Conservation (phyloP, 2,329 filamentous ascomycete species). For the Exophiala lecanii-corni region DNA sequence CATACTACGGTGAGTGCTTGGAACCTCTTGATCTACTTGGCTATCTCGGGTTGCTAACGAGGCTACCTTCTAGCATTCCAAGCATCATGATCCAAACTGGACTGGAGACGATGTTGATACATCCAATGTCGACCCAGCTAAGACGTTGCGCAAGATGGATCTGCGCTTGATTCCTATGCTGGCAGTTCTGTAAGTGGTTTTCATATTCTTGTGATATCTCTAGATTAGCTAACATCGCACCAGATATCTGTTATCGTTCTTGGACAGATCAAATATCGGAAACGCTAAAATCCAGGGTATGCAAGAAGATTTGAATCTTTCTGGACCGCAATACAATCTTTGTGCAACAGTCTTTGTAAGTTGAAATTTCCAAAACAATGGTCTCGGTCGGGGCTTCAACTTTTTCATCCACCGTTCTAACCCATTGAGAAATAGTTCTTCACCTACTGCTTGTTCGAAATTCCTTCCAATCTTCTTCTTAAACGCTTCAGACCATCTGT, state of each 20-base stretch:
- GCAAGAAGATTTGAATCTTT: slow-evolving; percentile 47
- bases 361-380: background rate
- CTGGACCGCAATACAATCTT: slow-evolving; percentile 40
- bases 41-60: background rate
- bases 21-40: background rate
- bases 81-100: slow-evolving; percentile 20
- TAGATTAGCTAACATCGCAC: background rate
- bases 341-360: slow-evolving; percentile 52
- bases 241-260: slow-evolving; percentile 65
- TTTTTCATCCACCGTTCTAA: too few species aligned
- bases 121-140: slow-evolving; percentile 12
- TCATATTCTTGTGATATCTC: background rate
- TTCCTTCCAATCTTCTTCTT: slow-evolving; percentile 60
- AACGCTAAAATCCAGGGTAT: slow-evolving; percentile 68
- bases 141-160: slow-evolving; percentile 33
- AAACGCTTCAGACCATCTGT: slow-evolving; percentile 36
- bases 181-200: slow-evolving; percentile 27
- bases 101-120: slow-evolving; percentile 15
- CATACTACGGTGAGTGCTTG: background rate
- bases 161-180: slow-evolving; percentile 38
- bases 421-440: too few species aligned
- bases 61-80: background rate
- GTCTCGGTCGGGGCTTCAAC: background rate
- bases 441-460: slow-evolving; percentile 55
- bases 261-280: slow-evolving; percentile 61